These are phyloP conservation scores for Fragaria iinumae DNA, from an alignment of 306 rosid species.

Conservation along the genomic window DNA sequence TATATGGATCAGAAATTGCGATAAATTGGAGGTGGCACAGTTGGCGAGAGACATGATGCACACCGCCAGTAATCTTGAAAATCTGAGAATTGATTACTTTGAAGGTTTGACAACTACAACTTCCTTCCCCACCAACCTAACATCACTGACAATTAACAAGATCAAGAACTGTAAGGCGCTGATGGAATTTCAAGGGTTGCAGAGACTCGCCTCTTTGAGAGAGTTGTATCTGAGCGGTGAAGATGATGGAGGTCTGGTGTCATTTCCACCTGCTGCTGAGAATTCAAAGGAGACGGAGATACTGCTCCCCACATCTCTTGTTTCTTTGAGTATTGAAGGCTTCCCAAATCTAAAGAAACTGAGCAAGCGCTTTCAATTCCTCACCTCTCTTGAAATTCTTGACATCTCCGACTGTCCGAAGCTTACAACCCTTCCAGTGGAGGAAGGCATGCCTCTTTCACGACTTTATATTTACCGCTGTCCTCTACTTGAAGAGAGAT, in stretches of 20 bases:
- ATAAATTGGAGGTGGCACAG: background rate
- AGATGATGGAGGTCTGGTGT: background rate
- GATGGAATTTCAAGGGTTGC: slow-evolving; percentile 11
- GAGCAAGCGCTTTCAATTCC: slow-evolving; percentile 16
- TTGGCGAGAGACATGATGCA: background rate
- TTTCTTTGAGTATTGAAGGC: accelerated
- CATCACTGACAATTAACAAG: background rate
- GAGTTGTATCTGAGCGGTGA: accelerated
- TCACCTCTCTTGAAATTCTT: slow-evolving; percentile 15
- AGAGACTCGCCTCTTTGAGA: slow-evolving; percentile 21
- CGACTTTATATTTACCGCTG: accelerated
- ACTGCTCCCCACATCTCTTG: slow-evolving; percentile 25
- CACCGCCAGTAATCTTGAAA: background rate
- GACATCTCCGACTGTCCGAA: background rate
- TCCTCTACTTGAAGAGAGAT: background rate
- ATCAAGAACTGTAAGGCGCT: slow-evolving; percentile 5
- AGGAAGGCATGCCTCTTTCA: background rate
- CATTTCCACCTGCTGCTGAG: slow-evolving; percentile 4
- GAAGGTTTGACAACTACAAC: background rate
- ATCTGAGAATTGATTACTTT: background rate
- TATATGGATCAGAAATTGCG: accelerated
- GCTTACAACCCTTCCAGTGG: background rate
- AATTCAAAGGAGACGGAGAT: background rate
- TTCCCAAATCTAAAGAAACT: slow-evolving; percentile 18
- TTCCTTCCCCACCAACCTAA: slow-evolving; percentile 22